phyloP scores from a whole-genome alignment of 768 basidiomycete genomes.

The Macrolepiota fuliginosa region DNA sequence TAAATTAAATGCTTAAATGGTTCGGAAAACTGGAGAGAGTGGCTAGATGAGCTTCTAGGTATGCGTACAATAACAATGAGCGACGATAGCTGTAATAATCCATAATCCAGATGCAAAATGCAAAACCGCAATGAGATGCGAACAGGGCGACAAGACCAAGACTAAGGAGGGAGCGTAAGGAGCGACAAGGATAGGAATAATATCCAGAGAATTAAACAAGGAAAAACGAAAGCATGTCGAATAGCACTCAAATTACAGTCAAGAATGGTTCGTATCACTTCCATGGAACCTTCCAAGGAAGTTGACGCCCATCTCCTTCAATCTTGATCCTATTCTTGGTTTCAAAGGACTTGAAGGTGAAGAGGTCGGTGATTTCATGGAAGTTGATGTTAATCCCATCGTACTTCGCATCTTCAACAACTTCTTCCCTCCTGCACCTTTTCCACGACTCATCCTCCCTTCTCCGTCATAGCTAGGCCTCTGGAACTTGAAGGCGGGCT shows the following conservation, averaged over 20 bases:
- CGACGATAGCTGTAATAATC: not conserved
- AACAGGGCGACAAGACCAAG: not conserved
- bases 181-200: not conserved
- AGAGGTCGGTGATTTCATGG: not conserved
- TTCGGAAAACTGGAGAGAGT: not conserved
- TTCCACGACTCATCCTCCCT: not conserved
- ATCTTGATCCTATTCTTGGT: slow-evolving; percentile 1
- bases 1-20: not conserved
- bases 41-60: not conserved
- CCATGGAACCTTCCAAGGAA: slow-evolving; percentile 8
- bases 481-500: slow-evolving; percentile 5
- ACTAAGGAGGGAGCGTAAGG: not conserved
- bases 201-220: not conserved
- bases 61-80: not conserved
- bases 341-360: slow-evolving; percentile 1
- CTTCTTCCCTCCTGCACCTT: not conserved
- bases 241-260: not conserved
- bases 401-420: slow-evolving; percentile 2
- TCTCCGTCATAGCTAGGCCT: slow-evolving; percentile 5
- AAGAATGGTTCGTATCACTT: slow-evolving; percentile 1
- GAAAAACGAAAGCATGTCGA: not conserved
- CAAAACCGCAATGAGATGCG: not conserved
- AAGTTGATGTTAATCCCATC: not conserved
- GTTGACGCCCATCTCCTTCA: slow-evolving; percentile 7
- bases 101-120: not conserved